These are phyloP conservation scores for Annona squamosa DNA, from an alignment of 164 flowering plant genomes.

Conservation along the genomic window DNA sequence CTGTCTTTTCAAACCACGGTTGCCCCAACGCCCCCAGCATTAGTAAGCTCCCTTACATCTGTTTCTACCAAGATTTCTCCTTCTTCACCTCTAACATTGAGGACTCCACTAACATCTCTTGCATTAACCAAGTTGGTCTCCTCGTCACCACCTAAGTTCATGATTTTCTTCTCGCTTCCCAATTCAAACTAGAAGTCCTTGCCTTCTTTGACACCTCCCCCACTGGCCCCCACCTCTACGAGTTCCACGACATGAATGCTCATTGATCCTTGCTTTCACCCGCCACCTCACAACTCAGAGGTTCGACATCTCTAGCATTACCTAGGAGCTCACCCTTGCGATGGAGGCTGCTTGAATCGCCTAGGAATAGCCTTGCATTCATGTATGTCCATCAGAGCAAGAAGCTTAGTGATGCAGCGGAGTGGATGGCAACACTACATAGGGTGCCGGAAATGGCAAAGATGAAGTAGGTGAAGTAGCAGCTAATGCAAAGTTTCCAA, in stretches of 20 bases:
- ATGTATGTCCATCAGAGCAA: slow-evolving; percentile 55
- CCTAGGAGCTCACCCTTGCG: slow-evolving; percentile 70
- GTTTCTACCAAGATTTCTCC: slow-evolving; percentile 53
- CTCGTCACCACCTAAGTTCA: slow-evolving; percentile 72
- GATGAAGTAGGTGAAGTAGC: slow-evolving; percentile 38
- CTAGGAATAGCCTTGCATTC: slow-evolving; percentile 71
- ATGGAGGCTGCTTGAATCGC: slow-evolving; percentile 67
- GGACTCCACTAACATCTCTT: slow-evolving; percentile 72
- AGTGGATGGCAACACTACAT: slow-evolving; percentile 31
- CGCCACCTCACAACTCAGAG: slow-evolving; percentile 23
- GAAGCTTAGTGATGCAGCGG: slow-evolving; percentile 41
- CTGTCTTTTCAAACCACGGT: too few species aligned
- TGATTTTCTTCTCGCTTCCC: slow-evolving; percentile 44
- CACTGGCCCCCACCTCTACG: slow-evolving; percentile 65
- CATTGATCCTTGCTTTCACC: slow-evolving; percentile 50
- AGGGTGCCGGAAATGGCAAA: slow-evolving; percentile 45
- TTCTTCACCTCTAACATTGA: slow-evolving; percentile 63
- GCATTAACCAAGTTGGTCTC: slow-evolving; percentile 72
- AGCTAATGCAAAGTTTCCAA: slow-evolving; percentile 45
- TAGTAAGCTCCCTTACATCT: slow-evolving; percentile 67
- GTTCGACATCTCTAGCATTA: slow-evolving; percentile 41
- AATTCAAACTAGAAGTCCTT: slow-evolving; percentile 31
- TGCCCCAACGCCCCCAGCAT: too few species aligned
- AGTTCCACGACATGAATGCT: slow-evolving; percentile 50
- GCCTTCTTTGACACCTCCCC: slow-evolving; percentile 35